Conservation (phyloP, 768 basidiomycete genomes). For the Trametes cingulata region DNA sequence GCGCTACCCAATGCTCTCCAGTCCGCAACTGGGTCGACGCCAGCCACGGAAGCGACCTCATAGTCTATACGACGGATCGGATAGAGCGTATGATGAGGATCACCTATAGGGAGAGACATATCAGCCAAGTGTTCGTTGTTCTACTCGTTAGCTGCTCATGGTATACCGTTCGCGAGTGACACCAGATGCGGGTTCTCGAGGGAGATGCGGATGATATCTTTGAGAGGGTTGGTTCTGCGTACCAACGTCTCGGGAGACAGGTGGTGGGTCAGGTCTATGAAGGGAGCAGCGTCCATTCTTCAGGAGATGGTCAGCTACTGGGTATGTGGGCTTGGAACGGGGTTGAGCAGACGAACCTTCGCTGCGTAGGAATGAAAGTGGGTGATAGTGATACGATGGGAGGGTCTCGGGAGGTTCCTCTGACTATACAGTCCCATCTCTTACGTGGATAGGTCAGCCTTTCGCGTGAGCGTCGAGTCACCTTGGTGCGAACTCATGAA, state of each 20-base stretch:
- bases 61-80: slow-evolving; percentile 35
- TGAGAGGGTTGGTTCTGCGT: slow-evolving; percentile 36
- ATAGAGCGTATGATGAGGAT: slow-evolving; percentile 36
- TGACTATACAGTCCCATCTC: too few species aligned
- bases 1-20: slow-evolving; percentile 28
- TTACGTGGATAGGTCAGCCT: too few species aligned
- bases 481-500: too few species aligned
- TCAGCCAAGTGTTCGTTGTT: background rate
- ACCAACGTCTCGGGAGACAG: slow-evolving; percentile 34
- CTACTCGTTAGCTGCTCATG: background rate
- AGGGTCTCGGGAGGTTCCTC: too few species aligned
- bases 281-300: background rate
- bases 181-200: slow-evolving; percentile 30
- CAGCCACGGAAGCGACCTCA: slow-evolving; percentile 33
- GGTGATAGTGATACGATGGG: too few species aligned
- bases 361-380: too few species aligned
- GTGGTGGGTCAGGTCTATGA: slow-evolving; percentile 36
- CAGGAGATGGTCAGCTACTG: background rate
- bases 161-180: slow-evolving; percentile 37
- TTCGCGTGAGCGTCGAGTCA: too few species aligned
- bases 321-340: too few species aligned
- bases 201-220: slow-evolving; percentile 33
- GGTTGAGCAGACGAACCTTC: too few species aligned
- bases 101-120: slow-evolving; percentile 27
- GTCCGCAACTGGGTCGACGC: slow-evolving; percentile 31